phyloP scores from a whole-genome alignment of 768 basidiomycete genomes.

The Naganishia friedmannii region DNA sequence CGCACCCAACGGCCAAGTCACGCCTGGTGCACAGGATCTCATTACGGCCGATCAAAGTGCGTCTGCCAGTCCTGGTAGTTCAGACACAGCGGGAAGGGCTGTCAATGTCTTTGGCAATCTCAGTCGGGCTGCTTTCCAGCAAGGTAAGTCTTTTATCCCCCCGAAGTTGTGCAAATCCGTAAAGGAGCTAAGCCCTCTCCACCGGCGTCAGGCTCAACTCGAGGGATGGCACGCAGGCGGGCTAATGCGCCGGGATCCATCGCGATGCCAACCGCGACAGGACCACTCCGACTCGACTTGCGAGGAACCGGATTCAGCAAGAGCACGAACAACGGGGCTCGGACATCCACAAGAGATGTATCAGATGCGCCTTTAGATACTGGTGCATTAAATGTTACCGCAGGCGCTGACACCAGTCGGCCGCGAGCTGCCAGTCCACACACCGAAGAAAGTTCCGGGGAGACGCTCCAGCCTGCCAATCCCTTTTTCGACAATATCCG shows the following conservation, averaged over 20 bases:
- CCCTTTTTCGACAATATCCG: slow-evolving; percentile 91
- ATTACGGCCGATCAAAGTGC: slow-evolving; percentile 30
- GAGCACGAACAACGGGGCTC: neutral
- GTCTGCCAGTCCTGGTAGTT: neutral
- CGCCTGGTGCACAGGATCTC: neutral
- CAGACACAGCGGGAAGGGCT: neutral
- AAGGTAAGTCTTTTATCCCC: slow-evolving; percentile 41
- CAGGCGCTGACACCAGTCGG: neutral
- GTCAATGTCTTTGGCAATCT: slow-evolving; percentile 38
- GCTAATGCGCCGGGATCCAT: slow-evolving; percentile 6
- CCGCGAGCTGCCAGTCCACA: slow-evolving; percentile 5
- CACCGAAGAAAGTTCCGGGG: slow-evolving; percentile 38
- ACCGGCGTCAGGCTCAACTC: slow-evolving; percentile 37
- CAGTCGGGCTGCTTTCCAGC: slow-evolving; percentile 53
- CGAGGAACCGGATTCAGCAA: slow-evolving; percentile 9
- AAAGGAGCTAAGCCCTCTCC: neutral
- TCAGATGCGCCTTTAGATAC: slow-evolving; percentile 10
- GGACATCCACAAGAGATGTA: neutral
- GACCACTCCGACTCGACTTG: slow-evolving; percentile 7
- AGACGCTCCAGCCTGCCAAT: slow-evolving; percentile 60
- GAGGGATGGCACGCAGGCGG: slow-evolving; percentile 2
- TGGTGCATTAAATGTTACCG: slow-evolving; percentile 7
- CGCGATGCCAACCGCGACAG: slow-evolving; percentile 3
- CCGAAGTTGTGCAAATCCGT: neutral
- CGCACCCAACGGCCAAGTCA: neutral